These are phyloP conservation scores for Schizochytrium sp. DNA, from an alignment of 108 stramenopile genomes.

Conservation along the genomic window DNA sequence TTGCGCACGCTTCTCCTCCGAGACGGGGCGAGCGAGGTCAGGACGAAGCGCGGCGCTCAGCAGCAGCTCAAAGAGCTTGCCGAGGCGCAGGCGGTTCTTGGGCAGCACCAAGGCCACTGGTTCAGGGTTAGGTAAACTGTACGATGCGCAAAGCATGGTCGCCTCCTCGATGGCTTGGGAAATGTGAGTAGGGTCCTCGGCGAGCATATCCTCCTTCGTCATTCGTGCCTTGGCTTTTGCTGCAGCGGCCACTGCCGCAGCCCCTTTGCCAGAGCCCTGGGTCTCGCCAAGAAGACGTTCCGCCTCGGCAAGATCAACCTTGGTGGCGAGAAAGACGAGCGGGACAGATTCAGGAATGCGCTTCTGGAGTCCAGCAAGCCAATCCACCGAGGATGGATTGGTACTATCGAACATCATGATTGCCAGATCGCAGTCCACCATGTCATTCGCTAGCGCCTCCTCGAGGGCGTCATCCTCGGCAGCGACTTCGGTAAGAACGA, in stretches of 20 bases:
- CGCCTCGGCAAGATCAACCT: background rate
- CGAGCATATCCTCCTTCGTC: background rate
- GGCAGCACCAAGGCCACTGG: background rate
- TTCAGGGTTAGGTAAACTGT: background rate
- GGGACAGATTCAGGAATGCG: background rate
- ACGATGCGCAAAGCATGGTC: background rate
- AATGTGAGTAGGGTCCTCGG: background rate
- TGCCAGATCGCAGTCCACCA: constrained; percentile 13
- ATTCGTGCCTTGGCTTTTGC: background rate
- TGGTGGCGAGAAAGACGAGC: background rate
- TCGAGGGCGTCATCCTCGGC: constrained; percentile 18
- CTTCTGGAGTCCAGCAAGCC: background rate
- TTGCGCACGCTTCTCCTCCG: background rate
- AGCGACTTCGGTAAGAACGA: background rate
- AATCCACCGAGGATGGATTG: constrained; percentile 3
- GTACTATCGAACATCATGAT: constrained; percentile 11
- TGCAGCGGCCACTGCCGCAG: background rate
- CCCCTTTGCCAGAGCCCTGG: background rate
- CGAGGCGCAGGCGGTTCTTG: background rate
- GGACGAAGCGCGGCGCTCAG: background rate
- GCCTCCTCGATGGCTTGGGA: background rate
- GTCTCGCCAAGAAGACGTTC: background rate
- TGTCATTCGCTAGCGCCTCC: background rate
- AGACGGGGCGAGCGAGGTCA: background rate
- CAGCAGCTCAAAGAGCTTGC: background rate